These are phyloP conservation scores for Saccharomycopsis capsularis DNA, from an alignment of 805 yeast species.

Conservation along the genomic window DNA sequence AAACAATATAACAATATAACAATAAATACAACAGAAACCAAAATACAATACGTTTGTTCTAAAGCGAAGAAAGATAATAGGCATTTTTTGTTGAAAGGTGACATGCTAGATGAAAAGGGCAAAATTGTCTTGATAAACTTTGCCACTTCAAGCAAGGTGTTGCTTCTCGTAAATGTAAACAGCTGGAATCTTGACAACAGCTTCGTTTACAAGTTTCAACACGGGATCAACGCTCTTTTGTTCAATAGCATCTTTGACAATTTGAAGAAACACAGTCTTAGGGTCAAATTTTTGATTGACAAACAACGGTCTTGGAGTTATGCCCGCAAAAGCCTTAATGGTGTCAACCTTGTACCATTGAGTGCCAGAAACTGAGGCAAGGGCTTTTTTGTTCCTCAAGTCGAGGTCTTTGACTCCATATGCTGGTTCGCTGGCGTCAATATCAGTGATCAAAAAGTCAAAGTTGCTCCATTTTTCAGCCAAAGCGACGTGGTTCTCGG, in stretches of 20 bases:
- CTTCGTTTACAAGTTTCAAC: background rate
- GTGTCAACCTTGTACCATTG: conserved; percentile 40
- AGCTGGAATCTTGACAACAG: background rate
- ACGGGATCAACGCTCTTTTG: conserved; percentile 6
- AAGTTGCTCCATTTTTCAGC: conserved; percentile 38
- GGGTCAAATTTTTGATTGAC: conserved; percentile 19
- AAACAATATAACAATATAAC: no score
- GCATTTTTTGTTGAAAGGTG: no score
- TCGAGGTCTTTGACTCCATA: conserved; percentile 7
- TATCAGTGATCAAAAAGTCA: conserved; percentile 44
- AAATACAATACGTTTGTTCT: no score
- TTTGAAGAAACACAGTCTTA: conserved; percentile 18
- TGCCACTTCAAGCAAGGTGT: background rate
- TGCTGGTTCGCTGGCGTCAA: conserved; percentile 21
- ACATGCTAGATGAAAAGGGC: no score
- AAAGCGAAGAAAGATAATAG: no score
- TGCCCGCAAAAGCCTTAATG: conserved; percentile 35
- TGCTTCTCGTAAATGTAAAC: conserved; percentile 19
- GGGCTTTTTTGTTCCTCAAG: conserved; percentile 5
- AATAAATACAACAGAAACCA: no score
- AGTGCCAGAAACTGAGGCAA: conserved; percentile 27
- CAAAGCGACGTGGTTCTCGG: conserved; percentile 47
- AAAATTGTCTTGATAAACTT: no score
- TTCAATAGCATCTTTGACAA: conserved; percentile 2
- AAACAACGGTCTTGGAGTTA: conserved; percentile 29